Evolutionary conservation across 2,329 filamentous ascomycete species (phyloP).

Genomic region (Fusarium nanum): DNA sequence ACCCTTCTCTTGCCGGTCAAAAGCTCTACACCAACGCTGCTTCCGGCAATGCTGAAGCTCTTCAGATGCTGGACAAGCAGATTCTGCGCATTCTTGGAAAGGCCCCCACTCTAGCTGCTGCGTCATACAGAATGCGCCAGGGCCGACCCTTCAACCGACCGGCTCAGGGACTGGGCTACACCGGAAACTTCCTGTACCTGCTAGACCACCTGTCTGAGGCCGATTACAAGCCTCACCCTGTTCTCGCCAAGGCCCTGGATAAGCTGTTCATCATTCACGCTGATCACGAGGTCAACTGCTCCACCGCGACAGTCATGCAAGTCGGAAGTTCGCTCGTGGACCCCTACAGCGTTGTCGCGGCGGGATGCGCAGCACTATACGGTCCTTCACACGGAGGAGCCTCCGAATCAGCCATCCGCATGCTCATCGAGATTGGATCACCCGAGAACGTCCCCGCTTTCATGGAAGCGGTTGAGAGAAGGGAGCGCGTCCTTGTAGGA

Average conservation of each 20-base stretch:
- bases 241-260: slow-evolving; percentile 63
- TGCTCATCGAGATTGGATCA: slow-evolving; percentile 63
- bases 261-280: slow-evolving; percentile 67
- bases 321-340: slow-evolving; percentile 68
- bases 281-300: slow-evolving; percentile 70
- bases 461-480: slow-evolving; percentile 62
- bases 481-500: slow-evolving; percentile 64
- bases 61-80: slow-evolving; percentile 62
- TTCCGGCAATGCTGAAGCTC: slow-evolving; percentile 54
- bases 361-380: slow-evolving; percentile 64
- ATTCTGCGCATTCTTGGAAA: slow-evolving; percentile 65
- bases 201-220: slow-evolving; percentile 62
- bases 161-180: slow-evolving; percentile 60
- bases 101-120: slow-evolving; percentile 62
- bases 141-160: slow-evolving; percentile 64
- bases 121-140: slow-evolving; percentile 64
- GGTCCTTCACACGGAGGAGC: slow-evolving; percentile 71
- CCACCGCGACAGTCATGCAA: slow-evolving; percentile 66
- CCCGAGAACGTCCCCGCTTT: slow-evolving; percentile 63
- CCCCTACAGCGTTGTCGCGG: slow-evolving; percentile 64
- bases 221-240: slow-evolving; percentile 61
- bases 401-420: slow-evolving; percentile 66
- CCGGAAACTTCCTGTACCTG: slow-evolving; percentile 67
- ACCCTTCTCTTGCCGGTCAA: slow-evolving; percentile 62
- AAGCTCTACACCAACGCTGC: slow-evolving; percentile 62